Percentiles rank a stretch among this genome's conserved stretches.
phyloP scores from a whole-genome alignment of 1,284 basidiomycete species.

The Erythrobasidium hasegawianum region DNA sequence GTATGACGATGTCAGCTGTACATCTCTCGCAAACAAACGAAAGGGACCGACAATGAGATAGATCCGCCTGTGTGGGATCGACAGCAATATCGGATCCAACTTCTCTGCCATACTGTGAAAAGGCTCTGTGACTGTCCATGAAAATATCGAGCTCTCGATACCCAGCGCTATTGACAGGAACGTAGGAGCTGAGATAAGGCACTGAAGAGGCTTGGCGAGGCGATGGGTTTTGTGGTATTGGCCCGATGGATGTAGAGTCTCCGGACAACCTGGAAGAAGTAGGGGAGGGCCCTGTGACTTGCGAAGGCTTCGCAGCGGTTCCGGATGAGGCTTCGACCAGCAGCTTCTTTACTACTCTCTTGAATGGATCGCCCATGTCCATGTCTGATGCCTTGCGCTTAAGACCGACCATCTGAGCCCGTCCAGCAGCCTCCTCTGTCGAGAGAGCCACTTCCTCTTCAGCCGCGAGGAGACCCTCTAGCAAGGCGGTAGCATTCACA shows the following conservation, averaged over 20 bases:
- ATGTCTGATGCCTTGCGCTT: constrained; percentile 15
- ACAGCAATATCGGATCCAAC: constrained; percentile 1
- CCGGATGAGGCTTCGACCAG: constrained; percentile 18
- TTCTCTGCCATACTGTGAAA: too few relatives aligned
- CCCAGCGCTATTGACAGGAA: constrained; percentile 10
- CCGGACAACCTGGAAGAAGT: neutral
- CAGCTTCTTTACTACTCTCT: constrained; percentile 26
- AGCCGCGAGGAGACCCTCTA: constrained; percentile 32
- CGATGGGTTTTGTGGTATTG: neutral
- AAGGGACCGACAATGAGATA: constrained; percentile 14
- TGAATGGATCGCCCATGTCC: constrained; percentile 19
- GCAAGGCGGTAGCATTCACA: constrained; percentile 18
- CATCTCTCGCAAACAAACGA: neutral
- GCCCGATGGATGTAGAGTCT: neutral
- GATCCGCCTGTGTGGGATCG: constrained; percentile 23
- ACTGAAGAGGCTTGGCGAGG: neutral
- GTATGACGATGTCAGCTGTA: neutral
- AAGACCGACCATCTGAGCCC: neutral
- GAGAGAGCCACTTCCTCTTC: constrained; percentile 20
- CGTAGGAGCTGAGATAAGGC: neutral
- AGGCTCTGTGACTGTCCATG: constrained; percentile 19
- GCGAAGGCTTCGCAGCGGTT: neutral
- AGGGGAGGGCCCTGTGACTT: neutral
- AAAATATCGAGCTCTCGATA: constrained; percentile 29
- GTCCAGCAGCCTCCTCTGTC: neutral